Evolutionary conservation across 768 basidiomycete species (phyloP).

Genomic region (Boletus rubescentipes): DNA sequence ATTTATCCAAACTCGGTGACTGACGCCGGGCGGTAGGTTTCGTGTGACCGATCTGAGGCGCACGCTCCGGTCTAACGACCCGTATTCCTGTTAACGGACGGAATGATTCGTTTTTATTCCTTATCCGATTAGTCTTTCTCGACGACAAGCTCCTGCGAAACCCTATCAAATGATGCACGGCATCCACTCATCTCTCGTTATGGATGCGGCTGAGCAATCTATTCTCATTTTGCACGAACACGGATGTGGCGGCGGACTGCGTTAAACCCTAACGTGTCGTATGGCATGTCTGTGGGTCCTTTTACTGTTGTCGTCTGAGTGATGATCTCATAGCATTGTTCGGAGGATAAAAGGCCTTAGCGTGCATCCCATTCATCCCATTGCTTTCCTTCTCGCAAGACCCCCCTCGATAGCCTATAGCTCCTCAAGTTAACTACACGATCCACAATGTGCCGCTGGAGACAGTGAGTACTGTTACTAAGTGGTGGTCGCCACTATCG

Average conservation of each 20-base stretch:
- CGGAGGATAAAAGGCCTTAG: constrained; percentile 28
- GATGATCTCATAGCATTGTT: constrained; percentile 28
- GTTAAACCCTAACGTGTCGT: constrained; percentile 24
- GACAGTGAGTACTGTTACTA: constrained; percentile 43
- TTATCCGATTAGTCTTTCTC: constrained; percentile 37
- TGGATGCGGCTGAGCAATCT: constrained; percentile 26
- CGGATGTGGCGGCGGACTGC: constrained; percentile 20
- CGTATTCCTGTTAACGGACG: constrained; percentile 14
- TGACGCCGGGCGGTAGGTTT: constrained; percentile 19
- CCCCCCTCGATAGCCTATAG: constrained; percentile 4
- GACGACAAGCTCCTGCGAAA: constrained; percentile 34
- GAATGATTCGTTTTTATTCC: constrained; percentile 22
- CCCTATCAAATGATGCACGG: constrained; percentile 38
- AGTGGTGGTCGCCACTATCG: neutral
- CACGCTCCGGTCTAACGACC: constrained; percentile 19
- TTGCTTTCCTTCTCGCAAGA: constrained; percentile 1
- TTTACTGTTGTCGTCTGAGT: constrained; percentile 14
- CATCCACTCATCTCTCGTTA: constrained; percentile 25
- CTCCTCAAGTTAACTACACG: neutral
- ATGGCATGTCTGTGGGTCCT: constrained; percentile 19
- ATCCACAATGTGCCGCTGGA: constrained; percentile 49
- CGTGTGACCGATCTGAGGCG: constrained; percentile 23
- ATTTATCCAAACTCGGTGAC: constrained; percentile 32
- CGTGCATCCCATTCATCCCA: constrained; percentile 12
- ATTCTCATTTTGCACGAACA: constrained; percentile 28